These are phyloP conservation scores for Boletus mariae DNA, from an alignment of 1,284 basidiomycete genomes.

Conservation along the genomic window DNA sequence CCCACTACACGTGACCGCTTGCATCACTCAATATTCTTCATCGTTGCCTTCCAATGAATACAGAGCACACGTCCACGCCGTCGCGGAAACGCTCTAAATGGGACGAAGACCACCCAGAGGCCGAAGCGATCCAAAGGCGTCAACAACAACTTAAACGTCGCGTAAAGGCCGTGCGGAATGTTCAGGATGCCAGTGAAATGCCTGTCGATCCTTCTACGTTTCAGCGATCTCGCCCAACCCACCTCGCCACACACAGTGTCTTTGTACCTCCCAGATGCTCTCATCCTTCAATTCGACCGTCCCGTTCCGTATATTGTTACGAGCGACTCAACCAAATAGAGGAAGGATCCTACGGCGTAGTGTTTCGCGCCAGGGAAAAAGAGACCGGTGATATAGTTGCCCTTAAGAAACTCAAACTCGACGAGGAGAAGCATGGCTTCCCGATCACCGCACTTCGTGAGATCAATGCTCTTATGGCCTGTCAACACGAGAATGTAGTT, in stretches of 20 bases:
- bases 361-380: conserved; percentile 93
- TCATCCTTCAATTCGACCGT: conserved; percentile 76
- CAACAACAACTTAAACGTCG: conserved; percentile 46
- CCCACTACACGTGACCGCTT: conserved; percentile 13
- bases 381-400: conserved; percentile 94
- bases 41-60: conserved; percentile 1
- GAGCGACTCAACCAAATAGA: conserved; percentile 97
- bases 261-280: conserved; percentile 72
- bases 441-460: conserved; percentile 96
- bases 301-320: conserved; percentile 89
- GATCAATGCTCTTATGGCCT: conserved; percentile 90
- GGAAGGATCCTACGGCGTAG: conserved; percentile 97
- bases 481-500: conserved; percentile 93
- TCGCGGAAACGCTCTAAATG: conserved; percentile 71
- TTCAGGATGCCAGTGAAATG: conserved; percentile 13
- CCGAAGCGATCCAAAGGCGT: conserved; percentile 29
- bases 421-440: conserved; percentile 97
- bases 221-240: conserved; percentile 11
- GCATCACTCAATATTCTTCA: neutral
- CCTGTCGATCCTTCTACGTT: conserved; percentile 13
- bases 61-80: conserved; percentile 38
- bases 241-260: conserved; percentile 45
- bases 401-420: conserved; percentile 96
- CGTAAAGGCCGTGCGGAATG: conserved; percentile 35
- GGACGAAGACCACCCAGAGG: conserved; percentile 51